Base-by-base conservation (phyloP, 352 stramenopile genomes). In the Globisporangium nodosum region DNA sequence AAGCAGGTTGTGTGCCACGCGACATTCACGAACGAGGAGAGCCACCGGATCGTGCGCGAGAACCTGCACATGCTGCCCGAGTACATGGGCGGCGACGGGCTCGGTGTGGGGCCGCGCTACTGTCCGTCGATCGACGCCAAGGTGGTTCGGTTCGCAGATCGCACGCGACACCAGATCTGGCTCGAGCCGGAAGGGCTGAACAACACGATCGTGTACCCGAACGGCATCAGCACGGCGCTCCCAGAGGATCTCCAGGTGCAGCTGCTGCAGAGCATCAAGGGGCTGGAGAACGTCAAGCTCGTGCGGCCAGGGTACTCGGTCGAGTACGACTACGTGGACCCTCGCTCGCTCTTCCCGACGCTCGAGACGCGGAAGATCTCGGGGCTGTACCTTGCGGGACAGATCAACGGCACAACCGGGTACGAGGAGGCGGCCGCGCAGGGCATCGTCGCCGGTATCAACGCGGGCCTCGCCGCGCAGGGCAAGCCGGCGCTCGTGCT, bases 311-410 rank as follows among this genome's bases (percentile, higher is more conserved):
- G 96, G 24, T 99, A 99, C 68, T 96, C 98, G n/a, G 97, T 99
- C n/a, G 97, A 99, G 76, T 99, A 99, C 66, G 97, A 99, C 80
- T 99, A 96, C 69, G 81, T 99, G 45, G 97, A 99, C 63, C 96
- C 96, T 12, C 85, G 92, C 58, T 94, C 87, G 24, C 74, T 99
- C 9, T 86, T 90, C 33, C 80, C 97, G 49, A 98, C 94, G 21
- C 76, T 99, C 12, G 95, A 99, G 78, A 98, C 94, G 6, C 98
- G 98, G 71, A 82, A 88, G 59, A 90, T 98, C 46, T 55, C 58
- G 24, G 84, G 84, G 8, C 70, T 99, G 40, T 99, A 96, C 69
- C 77, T 99, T 16, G 97, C 97, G 0, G 97, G 97, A 9, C 96
- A 99, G 78, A 99, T 99, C 71, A 99, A 98, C 70, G 97, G 97